phyloP scores from a whole-genome alignment of 768 basidiomycete species.

The Ramaria rubella region DNA sequence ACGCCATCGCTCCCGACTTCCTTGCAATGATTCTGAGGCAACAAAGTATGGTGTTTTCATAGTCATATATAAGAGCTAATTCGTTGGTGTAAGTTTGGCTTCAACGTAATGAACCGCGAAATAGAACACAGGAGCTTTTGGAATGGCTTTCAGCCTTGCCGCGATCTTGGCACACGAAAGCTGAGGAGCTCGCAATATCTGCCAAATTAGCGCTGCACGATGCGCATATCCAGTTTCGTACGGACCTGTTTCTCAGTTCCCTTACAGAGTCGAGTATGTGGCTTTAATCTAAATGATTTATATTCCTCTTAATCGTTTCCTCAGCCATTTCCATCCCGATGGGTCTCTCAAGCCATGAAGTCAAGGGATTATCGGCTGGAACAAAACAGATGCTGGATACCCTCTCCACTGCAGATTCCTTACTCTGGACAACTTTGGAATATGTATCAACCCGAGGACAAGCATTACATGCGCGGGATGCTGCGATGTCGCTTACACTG shows the following conservation, averaged over 20 bases:
- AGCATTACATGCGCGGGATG: slow-evolving; percentile 68
- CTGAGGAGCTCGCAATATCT: slow-evolving; percentile 67
- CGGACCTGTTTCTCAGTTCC: slow-evolving; percentile 87
- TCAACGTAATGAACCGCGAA: slow-evolving; percentile 48
- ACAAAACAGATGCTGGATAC: slow-evolving; percentile 52
- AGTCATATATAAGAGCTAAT: slow-evolving; percentile 5
- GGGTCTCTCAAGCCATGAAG: slow-evolving; percentile 53
- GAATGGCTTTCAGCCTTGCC: slow-evolving; percentile 53
- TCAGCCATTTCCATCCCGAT: slow-evolving; percentile 80
- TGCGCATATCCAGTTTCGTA: slow-evolving; percentile 69
- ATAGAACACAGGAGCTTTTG: slow-evolving; percentile 47
- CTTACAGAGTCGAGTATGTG: slow-evolving; percentile 82
- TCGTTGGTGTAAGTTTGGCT: slow-evolving; percentile 49
- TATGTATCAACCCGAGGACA: slow-evolving; percentile 51
- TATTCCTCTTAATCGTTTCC: slow-evolving; percentile 5
- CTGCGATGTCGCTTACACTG: slow-evolving; percentile 60
- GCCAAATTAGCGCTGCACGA: slow-evolving; percentile 74
- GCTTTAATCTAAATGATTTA: not conserved
- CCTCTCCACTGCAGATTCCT: slow-evolving; percentile 60
- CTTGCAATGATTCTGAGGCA: slow-evolving; percentile 57
- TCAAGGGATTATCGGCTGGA: slow-evolving; percentile 34
- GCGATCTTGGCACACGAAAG: slow-evolving; percentile 55
- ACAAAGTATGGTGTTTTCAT: slow-evolving; percentile 46
- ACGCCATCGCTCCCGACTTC: slow-evolving; percentile 53
- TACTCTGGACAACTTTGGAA: slow-evolving; percentile 61